phyloP scores from a whole-genome alignment of 2,329 filamentous ascomycete genomes.

The Coniosporium uncinatum region DNA sequence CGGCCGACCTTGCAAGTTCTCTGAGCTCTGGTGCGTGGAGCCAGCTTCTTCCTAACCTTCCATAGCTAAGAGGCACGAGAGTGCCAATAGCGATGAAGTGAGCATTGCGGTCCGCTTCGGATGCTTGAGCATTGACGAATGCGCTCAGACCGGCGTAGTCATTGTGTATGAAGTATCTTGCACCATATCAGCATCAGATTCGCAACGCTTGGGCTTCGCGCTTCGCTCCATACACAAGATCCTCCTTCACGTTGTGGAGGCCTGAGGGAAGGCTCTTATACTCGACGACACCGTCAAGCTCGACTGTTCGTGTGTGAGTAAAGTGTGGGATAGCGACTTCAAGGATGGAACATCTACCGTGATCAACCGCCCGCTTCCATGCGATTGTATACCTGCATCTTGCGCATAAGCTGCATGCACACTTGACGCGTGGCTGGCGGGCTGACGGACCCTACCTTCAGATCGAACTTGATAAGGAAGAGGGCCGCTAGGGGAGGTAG shows the following conservation, averaged over 20 bases:
- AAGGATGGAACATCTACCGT: too few species aligned
- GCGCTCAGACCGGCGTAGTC: constrained; percentile 85
- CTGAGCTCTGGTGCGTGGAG: constrained; percentile 77
- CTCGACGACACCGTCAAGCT: constrained; percentile 82
- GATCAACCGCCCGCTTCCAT: constrained; percentile 73
- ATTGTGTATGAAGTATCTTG: constrained; percentile 86
- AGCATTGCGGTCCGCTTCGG: constrained; percentile 77
- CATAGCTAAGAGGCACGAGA: constrained; percentile 80
- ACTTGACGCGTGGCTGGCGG: constrained; percentile 5
- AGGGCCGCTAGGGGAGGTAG: constrained; percentile 65
- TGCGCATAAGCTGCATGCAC: constrained; percentile 5
- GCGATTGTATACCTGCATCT: constrained; percentile 71
- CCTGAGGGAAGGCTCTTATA: constrained; percentile 96
- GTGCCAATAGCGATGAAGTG: constrained; percentile 91
- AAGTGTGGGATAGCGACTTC: too few species aligned
- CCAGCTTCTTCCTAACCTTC: constrained; percentile 85
- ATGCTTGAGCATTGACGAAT: constrained; percentile 79
- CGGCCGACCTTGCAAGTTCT: constrained; percentile 24
- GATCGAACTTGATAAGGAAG: constrained; percentile 88
- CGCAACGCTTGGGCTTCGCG: too few species aligned
- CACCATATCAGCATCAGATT: background rate
- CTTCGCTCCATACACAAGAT: constrained; percentile 52
- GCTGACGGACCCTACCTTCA: constrained; percentile 70
- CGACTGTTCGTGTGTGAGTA: constrained; percentile 39
- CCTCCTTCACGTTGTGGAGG: constrained; percentile 80